Percentiles rank a stretch among this genome's conserved stretches.
phyloP scores from a whole-genome alignment of 129 eudicot genomes.

The Apium graveolens region DNA sequence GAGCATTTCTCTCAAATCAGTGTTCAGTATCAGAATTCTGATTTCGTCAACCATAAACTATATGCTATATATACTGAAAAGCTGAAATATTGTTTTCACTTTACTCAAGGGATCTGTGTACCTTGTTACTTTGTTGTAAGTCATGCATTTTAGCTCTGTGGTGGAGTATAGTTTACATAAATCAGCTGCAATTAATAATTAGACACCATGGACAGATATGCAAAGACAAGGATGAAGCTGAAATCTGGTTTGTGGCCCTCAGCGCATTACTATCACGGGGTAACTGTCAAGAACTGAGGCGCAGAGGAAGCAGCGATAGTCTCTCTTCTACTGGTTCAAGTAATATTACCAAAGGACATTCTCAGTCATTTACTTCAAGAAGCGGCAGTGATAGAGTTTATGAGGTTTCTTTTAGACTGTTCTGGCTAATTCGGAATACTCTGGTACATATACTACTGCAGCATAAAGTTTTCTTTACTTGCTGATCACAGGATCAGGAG shows the following conservation, averaged over 20 bases:
- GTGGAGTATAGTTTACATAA: neutral
- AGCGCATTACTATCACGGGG: slow-evolving; percentile 37
- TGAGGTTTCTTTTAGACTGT: slow-evolving; percentile 28
- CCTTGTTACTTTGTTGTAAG: neutral
- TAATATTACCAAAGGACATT: slow-evolving; percentile 23
- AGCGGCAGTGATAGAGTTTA: slow-evolving; percentile 24
- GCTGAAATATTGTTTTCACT: too few species aligned
- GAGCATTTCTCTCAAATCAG: neutral
- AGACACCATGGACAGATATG: slow-evolving; percentile 47
- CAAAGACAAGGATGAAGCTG: slow-evolving; percentile 69
- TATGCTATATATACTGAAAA: neutral
- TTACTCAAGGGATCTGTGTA: too few species aligned
- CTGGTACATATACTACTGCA: slow-evolving; percentile 7
- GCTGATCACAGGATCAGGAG: slow-evolving; percentile 25
- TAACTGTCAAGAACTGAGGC: slow-evolving; percentile 28
- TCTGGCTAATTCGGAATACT: slow-evolving; percentile 5
- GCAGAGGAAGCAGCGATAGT: slow-evolving; percentile 14
- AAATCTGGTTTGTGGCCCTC: slow-evolving; percentile 60
- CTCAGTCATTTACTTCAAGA: slow-evolving; percentile 28
- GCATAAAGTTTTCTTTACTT: slow-evolving; percentile 12
- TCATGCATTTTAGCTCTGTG: neutral
- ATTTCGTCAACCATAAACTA: neutral
- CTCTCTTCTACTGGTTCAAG: slow-evolving; percentile 39
- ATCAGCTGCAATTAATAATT: slow-evolving; percentile 5
- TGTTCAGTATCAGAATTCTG: neutral